A percentile compares a stretch with the other conserved stretches of the same genome.
These are phyloP conservation scores for Phytophthora lateralis DNA, from an alignment of 352 stramenopile species.

Conservation along the genomic window DNA sequence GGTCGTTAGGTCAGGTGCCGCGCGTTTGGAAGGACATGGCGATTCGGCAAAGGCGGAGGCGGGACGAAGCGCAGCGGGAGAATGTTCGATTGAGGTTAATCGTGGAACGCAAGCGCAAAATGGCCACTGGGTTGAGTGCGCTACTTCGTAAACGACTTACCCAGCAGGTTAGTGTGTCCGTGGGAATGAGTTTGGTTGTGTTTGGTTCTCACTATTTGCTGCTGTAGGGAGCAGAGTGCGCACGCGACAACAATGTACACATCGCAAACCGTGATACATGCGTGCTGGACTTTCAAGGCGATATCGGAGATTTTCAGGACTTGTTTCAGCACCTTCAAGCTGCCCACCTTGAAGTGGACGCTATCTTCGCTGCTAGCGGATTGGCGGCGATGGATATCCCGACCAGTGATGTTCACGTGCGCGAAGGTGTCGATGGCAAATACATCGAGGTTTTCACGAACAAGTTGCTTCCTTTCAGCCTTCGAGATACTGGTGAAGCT, in stretches of 20 bases:
- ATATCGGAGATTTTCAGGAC: constrained; percentile 41
- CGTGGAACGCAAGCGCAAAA: constrained; percentile 33
- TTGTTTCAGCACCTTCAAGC: constrained; percentile 41
- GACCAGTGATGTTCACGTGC: constrained; percentile 31
- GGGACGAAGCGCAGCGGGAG: constrained; percentile 29
- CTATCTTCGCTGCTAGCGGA: constrained; percentile 35
- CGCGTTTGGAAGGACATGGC: constrained; percentile 33
- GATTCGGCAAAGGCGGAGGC: constrained; percentile 13
- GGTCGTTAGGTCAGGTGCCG: constrained; percentile 5
- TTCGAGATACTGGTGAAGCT: constrained; percentile 26
- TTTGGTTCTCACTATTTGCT: neutral
- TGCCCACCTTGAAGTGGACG: constrained; percentile 38
- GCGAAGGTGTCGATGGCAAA: constrained; percentile 24
- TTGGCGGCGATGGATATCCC: constrained; percentile 20
- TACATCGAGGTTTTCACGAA: constrained; percentile 36
- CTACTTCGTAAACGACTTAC: constrained; percentile 30
- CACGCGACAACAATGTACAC: constrained; percentile 2
- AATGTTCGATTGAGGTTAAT: constrained; percentile 37
- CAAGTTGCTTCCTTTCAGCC: constrained; percentile 35
- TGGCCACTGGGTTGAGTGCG: constrained; percentile 26
- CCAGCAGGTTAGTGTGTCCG: constrained; percentile 22
- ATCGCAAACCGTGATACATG: neutral
- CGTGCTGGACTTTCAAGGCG: constrained; percentile 31
- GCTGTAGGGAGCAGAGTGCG: constrained; percentile 12
- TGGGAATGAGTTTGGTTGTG: neutral